Conservation (phyloP, 2,329 filamentous ascomycete genomes). For the Eutypella sp. region DNA sequence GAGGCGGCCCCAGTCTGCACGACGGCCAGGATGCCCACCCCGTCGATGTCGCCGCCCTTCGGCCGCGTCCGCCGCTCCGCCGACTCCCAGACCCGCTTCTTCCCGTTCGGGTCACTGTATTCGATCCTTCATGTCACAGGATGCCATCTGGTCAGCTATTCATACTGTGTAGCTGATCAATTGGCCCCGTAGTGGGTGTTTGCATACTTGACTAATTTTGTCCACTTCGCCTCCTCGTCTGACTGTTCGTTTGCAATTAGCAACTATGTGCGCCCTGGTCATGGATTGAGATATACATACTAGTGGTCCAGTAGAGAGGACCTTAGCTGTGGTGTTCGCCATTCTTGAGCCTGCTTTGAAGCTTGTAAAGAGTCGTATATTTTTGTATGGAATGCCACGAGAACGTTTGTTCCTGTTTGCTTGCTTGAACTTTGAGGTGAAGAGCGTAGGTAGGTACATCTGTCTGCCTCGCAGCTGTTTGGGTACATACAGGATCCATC, state of each 20-base stretch:
- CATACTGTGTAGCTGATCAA: not conserved
- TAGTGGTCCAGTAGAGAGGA: slow-evolving; percentile 39
- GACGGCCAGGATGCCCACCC: slow-evolving; percentile 68
- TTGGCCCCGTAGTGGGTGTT: not conserved
- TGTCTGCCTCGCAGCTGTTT: not conserved
- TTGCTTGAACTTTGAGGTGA: not conserved
- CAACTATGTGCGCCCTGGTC: not conserved
- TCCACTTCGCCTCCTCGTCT: slow-evolving; percentile 53
- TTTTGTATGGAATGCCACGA: not conserved
- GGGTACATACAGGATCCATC: not conserved
- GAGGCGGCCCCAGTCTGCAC: slow-evolving; percentile 51
- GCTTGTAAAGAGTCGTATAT: too few species aligned
- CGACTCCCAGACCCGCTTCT: slow-evolving; percentile 63
- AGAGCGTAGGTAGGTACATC: not conserved
- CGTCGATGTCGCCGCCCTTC: slow-evolving; percentile 57
- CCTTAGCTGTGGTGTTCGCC: slow-evolving; percentile 38
- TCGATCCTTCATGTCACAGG: slow-evolving; percentile 40
- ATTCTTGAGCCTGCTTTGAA: slow-evolving; percentile 25
- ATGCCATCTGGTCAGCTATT: not conserved
- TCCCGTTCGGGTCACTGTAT: slow-evolving; percentile 59
- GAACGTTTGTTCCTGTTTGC: not conserved
- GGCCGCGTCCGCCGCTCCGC: slow-evolving; percentile 67
- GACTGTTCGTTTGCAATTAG: slow-evolving; percentile 28
- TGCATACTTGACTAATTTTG: slow-evolving; percentile 52
- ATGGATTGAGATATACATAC: slow-evolving; percentile 26